A percentile compares a stretch with the other conserved stretches of the same genome.
Evolutionary conservation across 1,139 yeast species (phyloP).

Genomic region (Candida mesenterica): DNA sequence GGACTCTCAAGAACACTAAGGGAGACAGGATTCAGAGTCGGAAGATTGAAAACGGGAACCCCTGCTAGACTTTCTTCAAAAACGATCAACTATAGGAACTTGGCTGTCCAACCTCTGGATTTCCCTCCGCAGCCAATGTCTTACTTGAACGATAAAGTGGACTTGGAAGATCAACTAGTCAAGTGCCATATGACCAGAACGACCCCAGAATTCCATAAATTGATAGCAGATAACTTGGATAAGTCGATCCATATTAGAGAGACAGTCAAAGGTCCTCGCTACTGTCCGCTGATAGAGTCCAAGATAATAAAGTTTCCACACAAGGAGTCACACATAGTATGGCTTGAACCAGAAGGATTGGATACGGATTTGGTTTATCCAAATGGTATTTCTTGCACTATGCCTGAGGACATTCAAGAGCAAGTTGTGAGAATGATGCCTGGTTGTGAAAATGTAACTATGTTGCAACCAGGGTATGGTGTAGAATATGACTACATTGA

Average conservation of each 20-base stretch:
- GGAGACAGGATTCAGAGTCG: constrained; percentile 77
- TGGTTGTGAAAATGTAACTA: constrained; percentile 83
- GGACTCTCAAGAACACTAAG: constrained; percentile 80
- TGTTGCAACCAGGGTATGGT: constrained; percentile 96
- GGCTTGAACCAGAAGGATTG: constrained; percentile 97
- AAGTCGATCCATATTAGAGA: constrained; percentile 88
- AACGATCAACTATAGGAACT: constrained; percentile 62
- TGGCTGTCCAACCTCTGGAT: constrained; percentile 76
- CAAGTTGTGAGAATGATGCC: constrained; percentile 73
- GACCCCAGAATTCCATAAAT: constrained; percentile 68
- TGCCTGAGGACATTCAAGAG: constrained; percentile 92
- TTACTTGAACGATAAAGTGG: constrained; percentile 67
- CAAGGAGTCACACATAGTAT: constrained; percentile 72
- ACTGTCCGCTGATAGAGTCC: constrained; percentile 95
- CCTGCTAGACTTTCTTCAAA: constrained; percentile 82
- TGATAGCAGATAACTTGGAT: constrained; percentile 68
- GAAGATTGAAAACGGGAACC: constrained; percentile 94
- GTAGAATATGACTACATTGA: constrained; percentile 97
- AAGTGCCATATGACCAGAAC: constrained; percentile 79
- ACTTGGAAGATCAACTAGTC: constrained; percentile 56
- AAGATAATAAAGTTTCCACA: constrained; percentile 80
- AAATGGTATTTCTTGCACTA: constrained; percentile 91
- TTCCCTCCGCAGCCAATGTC: constrained; percentile 88
- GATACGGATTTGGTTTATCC: constrained; percentile 87
- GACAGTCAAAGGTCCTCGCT: constrained; percentile 94